Conservation (phyloP, 257 asterid genomes). For the Ilex asprella region DNA sequence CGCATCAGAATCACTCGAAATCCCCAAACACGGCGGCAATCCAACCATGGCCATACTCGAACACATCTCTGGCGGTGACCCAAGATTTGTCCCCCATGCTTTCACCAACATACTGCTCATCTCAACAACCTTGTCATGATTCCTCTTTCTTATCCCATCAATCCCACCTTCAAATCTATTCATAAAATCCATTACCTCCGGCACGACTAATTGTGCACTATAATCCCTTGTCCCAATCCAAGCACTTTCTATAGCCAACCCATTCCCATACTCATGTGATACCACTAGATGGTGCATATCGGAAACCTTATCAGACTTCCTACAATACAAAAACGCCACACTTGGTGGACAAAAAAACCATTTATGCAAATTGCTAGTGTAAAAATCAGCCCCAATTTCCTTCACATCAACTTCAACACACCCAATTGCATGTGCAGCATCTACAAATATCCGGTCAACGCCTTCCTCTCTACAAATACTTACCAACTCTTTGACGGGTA, state of each 20-base stretch:
- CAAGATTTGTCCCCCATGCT: constrained; percentile 71
- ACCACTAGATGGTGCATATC: constrained; percentile 74
- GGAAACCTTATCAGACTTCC: constrained; percentile 35
- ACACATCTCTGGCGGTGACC: constrained; percentile 70
- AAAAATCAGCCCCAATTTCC: constrained; percentile 74
- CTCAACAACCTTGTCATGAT: constrained; percentile 50
- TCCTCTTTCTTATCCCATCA: constrained; percentile 61
- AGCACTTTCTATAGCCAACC: constrained; percentile 63
- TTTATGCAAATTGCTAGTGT: constrained; percentile 67
- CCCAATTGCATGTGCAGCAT: constrained; percentile 86
- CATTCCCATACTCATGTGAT: constrained; percentile 75
- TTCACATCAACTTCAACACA: constrained; percentile 56
- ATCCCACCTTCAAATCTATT: constrained; percentile 70
- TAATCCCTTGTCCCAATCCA: constrained; percentile 91
- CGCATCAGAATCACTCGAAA: constrained; percentile 43
- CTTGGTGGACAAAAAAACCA: constrained; percentile 87
- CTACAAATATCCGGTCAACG: constrained; percentile 57
- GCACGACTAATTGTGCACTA: constrained; percentile 72
- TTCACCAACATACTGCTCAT: constrained; percentile 40
- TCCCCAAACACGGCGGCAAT: constrained; percentile 61
- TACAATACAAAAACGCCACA: constrained; percentile 64
- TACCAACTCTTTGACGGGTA: constrained; percentile 68
- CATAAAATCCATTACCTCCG: constrained; percentile 62
- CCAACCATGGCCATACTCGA: constrained; percentile 95
- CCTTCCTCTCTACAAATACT: constrained; percentile 62